Base-by-base conservation (phyloP, 441 rosid genomes). In the Populus trichocarpa region DNA sequence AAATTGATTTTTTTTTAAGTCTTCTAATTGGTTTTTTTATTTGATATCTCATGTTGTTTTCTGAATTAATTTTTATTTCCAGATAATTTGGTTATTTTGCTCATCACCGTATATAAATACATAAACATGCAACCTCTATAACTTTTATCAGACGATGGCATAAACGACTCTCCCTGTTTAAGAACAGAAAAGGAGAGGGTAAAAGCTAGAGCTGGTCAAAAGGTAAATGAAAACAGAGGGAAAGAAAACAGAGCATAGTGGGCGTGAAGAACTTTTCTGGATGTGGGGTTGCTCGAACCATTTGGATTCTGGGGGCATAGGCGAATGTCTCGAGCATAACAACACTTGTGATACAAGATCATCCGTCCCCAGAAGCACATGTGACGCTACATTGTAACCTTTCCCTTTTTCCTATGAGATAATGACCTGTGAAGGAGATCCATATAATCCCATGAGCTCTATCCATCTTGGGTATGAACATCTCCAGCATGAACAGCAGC, bases 361-460 rank as follows among this genome's bases (percentile, higher is more conserved):
- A 53, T 6, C 57, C 1, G 61, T 53, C 61, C 61, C 61, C 8
- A 46, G 26, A 22, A 75, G 72, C 59, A 22, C 67, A 75, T 13
- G 32, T 67, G 74, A 28, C 22, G 63, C 25, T n/a, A 13, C 61
- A 53, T 0, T 16, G 61, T 53, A 25, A 23, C 1, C 0, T 69
- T 9, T 14, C 33, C 70, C 35, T 69, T 9, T 59, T 77, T 70
- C 12, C 26, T 9, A 35, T 28, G 28, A 74, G 16, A 66, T 8
- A 74, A 6, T 50, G 16, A 67, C 26, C 26, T 67, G 72, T 75
- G 78, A 67, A 75, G 71, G 50, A 67, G 42, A 42, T 12, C 25
- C 5, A 46, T 13, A 1, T 22, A 0, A 13, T 14, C 28, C 9
- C 61, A 40, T 16, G 6, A 2, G 5, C 73, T 20, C 23, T 16